Percentiles rank a stretch among this genome's conserved stretches.
These are phyloP conservation scores for Solanum chiquidenum DNA, from an alignment of 257 asterid genomes.

Conservation along the genomic window DNA sequence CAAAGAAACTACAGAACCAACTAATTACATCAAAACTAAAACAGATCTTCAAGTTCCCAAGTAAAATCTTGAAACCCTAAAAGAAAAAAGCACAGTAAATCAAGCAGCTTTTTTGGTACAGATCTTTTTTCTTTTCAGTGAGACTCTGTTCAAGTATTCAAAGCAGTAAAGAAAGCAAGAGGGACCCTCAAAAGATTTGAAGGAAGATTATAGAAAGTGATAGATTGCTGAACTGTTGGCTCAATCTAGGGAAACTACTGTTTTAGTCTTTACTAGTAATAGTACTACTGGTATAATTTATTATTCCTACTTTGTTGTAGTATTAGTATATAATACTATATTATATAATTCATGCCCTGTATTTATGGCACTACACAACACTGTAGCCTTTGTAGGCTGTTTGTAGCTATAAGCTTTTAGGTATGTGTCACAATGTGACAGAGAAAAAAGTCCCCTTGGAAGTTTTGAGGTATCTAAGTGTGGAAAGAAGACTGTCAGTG, in stretches of 20 bases:
- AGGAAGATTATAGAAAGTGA: conserved; percentile 11
- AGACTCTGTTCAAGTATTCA: neutral
- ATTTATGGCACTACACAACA: neutral
- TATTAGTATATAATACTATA: neutral
- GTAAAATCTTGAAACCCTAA: conserved; percentile 29
- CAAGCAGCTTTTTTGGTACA: conserved; percentile 41
- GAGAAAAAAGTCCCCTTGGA: neutral
- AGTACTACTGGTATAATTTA: neutral
- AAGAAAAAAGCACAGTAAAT: conserved; percentile 20
- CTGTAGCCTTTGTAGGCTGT: neutral
- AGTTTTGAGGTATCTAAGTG: neutral
- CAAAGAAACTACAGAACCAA: neutral
- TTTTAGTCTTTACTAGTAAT: neutral
- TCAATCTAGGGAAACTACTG: neutral
- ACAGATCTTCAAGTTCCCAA: conserved; percentile 51
- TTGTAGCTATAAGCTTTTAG: neutral
- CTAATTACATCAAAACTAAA: conserved; percentile 6
- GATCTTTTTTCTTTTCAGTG: neutral
- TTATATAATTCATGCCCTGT: neutral
- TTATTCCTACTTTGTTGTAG: neutral
- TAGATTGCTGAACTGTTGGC: neutral
- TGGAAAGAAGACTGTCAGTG: neutral
- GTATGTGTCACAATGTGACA: neutral
- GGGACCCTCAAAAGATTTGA: conserved; percentile 1
- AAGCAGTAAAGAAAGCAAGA: neutral